Base-by-base conservation (phyloP, 2,329 filamentous ascomycete genomes). In the Sclerotinia spermophila region DNA sequence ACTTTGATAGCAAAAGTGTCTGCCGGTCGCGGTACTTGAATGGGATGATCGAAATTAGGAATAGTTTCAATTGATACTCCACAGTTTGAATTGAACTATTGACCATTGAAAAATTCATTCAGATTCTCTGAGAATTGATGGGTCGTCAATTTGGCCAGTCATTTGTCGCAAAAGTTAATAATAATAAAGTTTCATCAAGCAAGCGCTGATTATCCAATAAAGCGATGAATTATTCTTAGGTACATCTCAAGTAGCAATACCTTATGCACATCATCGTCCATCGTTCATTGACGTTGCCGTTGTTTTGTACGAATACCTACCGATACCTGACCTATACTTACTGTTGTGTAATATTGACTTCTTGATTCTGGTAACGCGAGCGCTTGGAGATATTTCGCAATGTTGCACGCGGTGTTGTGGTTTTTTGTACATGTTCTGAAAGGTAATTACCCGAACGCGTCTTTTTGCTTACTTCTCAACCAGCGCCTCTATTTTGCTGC, bases 351-450 rank as follows among this genome's bases (percentile, higher is more conserved):
- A 15, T 67, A 10, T 45, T 58, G 53, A 38, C 24, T 61, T 61
- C 44, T 33, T 13, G 53, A 35, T 44, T 45, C 45, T 27, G 55
- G 71, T 71, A 66, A 75, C 74, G 73, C 75, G 75, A 59, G 76
- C 76, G 74, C 62, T 72, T 76, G 67, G 69, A 71, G 74, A 73
- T 68, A 69, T 71, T 55, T 40, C 67, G 69, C 72, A 70, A 71
- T 67, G 71, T 71, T 68, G 45, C 19, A 58, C 51, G 60, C 68
- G 59, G 56, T 33, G 17, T 56, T 24, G 59, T 65, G 59, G 27
- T 33, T 48, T 69, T 33, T 21, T n/a, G 11, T 13, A 38, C 27
- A 30, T 55, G 27, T 42, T 27, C 27, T 27, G 17, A 15, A 19
- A 35, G n/a, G 70, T 48, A 33, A 33, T 62, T 62, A 27, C 35